Evolutionary conservation across 75 land plant genomes (phyloP).

Genomic region (Pseudotsuga menziesii): DNA sequence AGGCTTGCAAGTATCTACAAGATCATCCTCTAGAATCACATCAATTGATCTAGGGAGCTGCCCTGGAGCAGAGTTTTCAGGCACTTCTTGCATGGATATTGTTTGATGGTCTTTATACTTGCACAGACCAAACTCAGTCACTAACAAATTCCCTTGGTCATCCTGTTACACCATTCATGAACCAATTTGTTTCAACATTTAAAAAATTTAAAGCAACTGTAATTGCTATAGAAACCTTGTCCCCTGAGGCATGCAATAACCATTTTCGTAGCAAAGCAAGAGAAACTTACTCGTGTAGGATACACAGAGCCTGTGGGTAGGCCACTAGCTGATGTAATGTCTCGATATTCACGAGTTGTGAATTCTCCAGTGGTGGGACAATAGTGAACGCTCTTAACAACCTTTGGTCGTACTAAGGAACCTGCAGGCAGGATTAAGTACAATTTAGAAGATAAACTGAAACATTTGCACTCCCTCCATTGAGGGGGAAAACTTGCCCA

Average conservation of each 20-base stretch:
- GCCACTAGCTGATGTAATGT: conserved; percentile 86
- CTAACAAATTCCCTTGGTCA: conserved; percentile 87
- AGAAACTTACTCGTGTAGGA: conserved; percentile 83
- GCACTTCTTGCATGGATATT: conserved; percentile 95
- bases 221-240: background rate
- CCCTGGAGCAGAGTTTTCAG: conserved; percentile 98
- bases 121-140: conserved; percentile 96
- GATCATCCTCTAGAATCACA: conserved; percentile 93
- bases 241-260: background rate
- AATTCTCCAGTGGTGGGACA: conserved; percentile 79
- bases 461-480: background rate
- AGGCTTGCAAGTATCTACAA: conserved; percentile 96
- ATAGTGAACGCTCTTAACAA: conserved; percentile 97
- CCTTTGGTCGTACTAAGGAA: conserved; percentile 97
- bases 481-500: no score
- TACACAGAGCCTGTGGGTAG: conserved; percentile 98
- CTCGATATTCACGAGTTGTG: conserved; percentile 80
- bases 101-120: conserved; percentile 97
- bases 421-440: conserved; percentile 35
- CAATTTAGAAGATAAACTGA: background rate
- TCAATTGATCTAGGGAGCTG: conserved; percentile 97
- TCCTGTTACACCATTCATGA: conserved; percentile 42
- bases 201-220: background rate
- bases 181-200: background rate
- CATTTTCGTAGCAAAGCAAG: background rate